Evolutionary conservation across 345 rosid species (phyloP), one percentile per base, ranked within the genome.

Genomic region (Citrus mangshanensis): DNA sequence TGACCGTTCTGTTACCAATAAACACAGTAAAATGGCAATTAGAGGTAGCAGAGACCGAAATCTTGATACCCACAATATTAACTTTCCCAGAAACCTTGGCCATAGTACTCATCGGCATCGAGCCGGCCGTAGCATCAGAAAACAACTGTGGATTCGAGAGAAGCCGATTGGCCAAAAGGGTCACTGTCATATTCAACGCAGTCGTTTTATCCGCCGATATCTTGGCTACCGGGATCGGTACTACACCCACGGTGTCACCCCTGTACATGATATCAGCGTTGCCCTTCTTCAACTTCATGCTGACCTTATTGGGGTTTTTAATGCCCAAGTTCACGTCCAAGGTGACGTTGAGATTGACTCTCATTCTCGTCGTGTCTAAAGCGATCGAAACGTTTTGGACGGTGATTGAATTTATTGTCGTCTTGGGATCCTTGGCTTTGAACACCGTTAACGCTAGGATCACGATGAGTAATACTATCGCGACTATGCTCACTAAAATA

Each of bases 281-380:
- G 34, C 89, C 59, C 58, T 87, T 65, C 24, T 19, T 71, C 84
- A 87, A 91, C 81, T 85, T 87, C 80, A 93, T 78, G 0, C 94
- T 89, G 35, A 91, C 93, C 76, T 87, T 88, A 82, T 94, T 96
- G 0, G 92, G 94, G 83, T 96, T 96, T 24, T 77, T 84, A 51
- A 96, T 35, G 55, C 94, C 72, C 81, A 93, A 7, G 70, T 82
- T 88, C 19, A 87, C 82, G 85, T 76, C 85, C 13, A 96, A 81
- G 10, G 87, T 88, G 25, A 89, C 27, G 84, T 94, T 96, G 7
- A 96, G 63, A 51, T 76, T 0, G 37, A 83, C 87, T 21, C 51
- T 73, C 28, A 89, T 4, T 1, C 75, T 72, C 21, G 78, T 35
- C 0, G 27, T 0, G 85, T 86, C 88, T 3, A 91, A 4, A 54